Percentiles rank a stretch among this genome's conserved stretches.
Conservation (phyloP, 2,329 filamentous ascomycete genomes). For the Alternaria burnsii region DNA sequence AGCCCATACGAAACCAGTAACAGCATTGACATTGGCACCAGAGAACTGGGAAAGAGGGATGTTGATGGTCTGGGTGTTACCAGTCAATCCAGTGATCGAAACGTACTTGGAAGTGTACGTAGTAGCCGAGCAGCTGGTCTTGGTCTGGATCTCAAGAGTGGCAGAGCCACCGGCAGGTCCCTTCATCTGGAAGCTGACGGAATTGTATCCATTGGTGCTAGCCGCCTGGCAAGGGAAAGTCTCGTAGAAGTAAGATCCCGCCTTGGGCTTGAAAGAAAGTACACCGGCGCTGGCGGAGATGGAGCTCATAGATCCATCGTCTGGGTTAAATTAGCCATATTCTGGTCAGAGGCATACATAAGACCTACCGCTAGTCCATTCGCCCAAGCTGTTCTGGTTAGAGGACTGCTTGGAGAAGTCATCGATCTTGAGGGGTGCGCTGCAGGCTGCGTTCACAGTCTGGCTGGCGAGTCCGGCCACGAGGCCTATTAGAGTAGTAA, state of each 20-base stretch:
- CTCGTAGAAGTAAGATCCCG: constrained; percentile 64
- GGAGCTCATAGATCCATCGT: constrained; percentile 60
- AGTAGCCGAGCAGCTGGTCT: constrained; percentile 54
- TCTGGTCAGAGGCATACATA: no score
- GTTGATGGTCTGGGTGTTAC: constrained; percentile 60
- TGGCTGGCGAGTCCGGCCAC: constrained; percentile 39
- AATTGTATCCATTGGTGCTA: constrained; percentile 57
- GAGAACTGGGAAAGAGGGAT: constrained; percentile 61
- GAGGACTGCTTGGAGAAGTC: constrained; percentile 50
- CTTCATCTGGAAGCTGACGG: constrained; percentile 59
- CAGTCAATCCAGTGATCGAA: constrained; percentile 59
- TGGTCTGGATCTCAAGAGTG: constrained; percentile 59
- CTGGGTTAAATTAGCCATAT: constrained; percentile 43
- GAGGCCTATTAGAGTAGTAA: constrained; percentile 43
- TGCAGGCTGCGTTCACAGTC: constrained; percentile 46
- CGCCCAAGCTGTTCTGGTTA: constrained; percentile 48
- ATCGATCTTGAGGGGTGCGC: constrained; percentile 47
- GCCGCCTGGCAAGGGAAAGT: constrained; percentile 60
- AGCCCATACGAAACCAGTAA: constrained; percentile 57
- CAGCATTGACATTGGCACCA: constrained; percentile 60
- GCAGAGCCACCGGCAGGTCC: constrained; percentile 54
- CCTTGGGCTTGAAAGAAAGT: constrained; percentile 61
- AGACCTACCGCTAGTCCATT: constrained; percentile 48
- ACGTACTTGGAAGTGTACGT: constrained; percentile 57
- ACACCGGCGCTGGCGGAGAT: constrained; percentile 55